These are phyloP conservation scores for Pichia nakasei DNA, from an alignment of 805 yeast genomes.

Conservation along the genomic window DNA sequence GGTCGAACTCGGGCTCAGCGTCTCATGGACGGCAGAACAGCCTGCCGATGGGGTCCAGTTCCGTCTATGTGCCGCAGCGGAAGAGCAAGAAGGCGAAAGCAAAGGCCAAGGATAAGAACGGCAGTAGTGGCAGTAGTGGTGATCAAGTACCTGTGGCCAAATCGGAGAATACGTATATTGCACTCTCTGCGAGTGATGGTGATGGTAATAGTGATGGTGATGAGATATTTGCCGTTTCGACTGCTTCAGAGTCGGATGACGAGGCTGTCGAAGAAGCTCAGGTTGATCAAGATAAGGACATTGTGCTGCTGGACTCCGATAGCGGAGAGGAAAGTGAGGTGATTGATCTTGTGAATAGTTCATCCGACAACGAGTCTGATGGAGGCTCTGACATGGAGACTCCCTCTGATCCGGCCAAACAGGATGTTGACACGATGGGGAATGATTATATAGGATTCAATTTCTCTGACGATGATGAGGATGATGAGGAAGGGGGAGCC, in stretches of 20 bases:
- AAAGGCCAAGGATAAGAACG: neutral
- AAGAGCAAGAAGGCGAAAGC: conserved; percentile 6
- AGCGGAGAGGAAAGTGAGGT: conserved; percentile 1
- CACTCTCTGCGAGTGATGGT: neutral
- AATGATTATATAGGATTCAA: conserved; percentile 51
- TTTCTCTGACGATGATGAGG: conserved; percentile 34
- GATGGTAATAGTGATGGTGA: conserved; percentile 7
- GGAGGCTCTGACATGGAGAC: conserved; percentile 1
- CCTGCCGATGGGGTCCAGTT: neutral
- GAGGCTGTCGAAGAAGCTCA: neutral
- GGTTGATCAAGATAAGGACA: neutral
- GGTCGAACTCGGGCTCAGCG: neutral
- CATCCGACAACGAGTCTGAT: neutral
- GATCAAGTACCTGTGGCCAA: too few species aligned
- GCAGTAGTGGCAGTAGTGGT: neutral
- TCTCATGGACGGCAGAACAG: neutral
- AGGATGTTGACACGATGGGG: conserved; percentile 28
- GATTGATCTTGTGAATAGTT: neutral
- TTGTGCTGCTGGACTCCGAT: neutral
- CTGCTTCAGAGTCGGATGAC: conserved; percentile 7
- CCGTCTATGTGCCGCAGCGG: neutral
- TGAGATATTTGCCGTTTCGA: conserved; percentile 6
- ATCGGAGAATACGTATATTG: conserved; percentile 1
- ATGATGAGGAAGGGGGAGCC: conserved; percentile 29
- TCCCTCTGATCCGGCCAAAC: conserved; percentile 6